Base-by-base conservation (phyloP, 495 filamentous ascomycete species). In the Talaromyces nanjingensis region DNA sequence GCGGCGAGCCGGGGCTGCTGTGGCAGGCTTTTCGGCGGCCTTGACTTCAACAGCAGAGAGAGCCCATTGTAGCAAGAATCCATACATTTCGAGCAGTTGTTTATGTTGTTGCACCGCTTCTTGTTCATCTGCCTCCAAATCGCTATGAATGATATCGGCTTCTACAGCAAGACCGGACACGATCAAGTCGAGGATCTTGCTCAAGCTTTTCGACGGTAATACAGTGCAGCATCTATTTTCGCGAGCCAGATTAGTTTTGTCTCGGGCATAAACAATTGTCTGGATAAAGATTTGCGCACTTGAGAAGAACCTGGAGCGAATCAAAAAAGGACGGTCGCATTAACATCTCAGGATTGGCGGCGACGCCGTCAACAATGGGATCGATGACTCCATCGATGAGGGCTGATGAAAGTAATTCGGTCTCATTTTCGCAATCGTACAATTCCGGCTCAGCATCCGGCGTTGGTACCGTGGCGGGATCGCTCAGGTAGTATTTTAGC, bases 101-200 rank as follows among this genome's bases (percentile, higher is more conserved):
- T 96, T 96, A 79, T 98, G 93, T 67, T 91, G 88, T 57, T 87
- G 83, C 58, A 93, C 79, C 16, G 87, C 82, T 68, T 96, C 93
- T 71, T 94, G 91, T 69, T 96, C 94, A 72, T 97, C 93, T 20
- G 86, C 85, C 70, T 97, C 93, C 66, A 96, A 82, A 69, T 98
- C 93, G 67, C 89, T 81, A 74, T 93, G 83, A 59, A 92, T 87
- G 59, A 87, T 80, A 67, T 98, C 96, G 59, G 92, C 90, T 76
- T 97, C 91, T 33, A 92, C 81, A n/a, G 92, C 88, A n/a, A 99
- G 78, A 16, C 93, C 94, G 20, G 93, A 97, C 29, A 94, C 89
- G 54, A 98, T 83, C 45, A 98, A 78, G 72, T 99, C 94, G 69
- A 98, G 89, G 56, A 97, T 85, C 75, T 97, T 98, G 81, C 90